Evolutionary conservation across 176 grass and related monocot genomes (phyloP).

Genomic region (Cymbopogon citratus): DNA sequence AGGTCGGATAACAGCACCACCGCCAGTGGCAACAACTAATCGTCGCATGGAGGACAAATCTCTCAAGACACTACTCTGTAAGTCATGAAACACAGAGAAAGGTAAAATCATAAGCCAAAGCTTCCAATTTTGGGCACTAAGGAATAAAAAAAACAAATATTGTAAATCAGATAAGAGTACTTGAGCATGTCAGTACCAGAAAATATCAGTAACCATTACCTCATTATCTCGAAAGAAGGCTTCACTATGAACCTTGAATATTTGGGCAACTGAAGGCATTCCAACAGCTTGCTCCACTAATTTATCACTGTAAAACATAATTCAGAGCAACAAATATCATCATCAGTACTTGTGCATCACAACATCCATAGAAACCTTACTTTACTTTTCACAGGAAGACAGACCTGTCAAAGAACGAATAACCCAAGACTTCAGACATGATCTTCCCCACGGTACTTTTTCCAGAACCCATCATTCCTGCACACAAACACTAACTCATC

Average conservation of each 20-base stretch:
- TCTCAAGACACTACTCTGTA: constrained; percentile 83
- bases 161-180: background rate
- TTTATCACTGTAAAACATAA: constrained; percentile 74
- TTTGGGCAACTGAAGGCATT: constrained; percentile 88
- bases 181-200: background rate
- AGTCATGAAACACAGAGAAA: constrained; percentile 12
- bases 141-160: background rate
- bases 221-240: constrained; percentile 96
- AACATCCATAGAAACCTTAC: background rate
- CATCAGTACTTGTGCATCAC: constrained; percentile 9
- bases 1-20: constrained; percentile 91
- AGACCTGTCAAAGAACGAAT: constrained; percentile 96
- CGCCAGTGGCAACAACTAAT: constrained; percentile 95
- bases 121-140: background rate
- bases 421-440: constrained; percentile 81
- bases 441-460: constrained; percentile 98
- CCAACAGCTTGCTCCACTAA: constrained; percentile 93
- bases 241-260: constrained; percentile 92
- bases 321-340: constrained; percentile 9
- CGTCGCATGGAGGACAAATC: constrained; percentile 84
- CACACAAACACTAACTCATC: constrained; percentile 5
- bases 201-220: constrained; percentile 37
- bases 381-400: constrained; percentile 12
- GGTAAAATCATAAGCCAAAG: background rate
- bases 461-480: constrained; percentile 99